Conservation (phyloP, 495 filamentous ascomycete species). For the Darksidea phi region DNA sequence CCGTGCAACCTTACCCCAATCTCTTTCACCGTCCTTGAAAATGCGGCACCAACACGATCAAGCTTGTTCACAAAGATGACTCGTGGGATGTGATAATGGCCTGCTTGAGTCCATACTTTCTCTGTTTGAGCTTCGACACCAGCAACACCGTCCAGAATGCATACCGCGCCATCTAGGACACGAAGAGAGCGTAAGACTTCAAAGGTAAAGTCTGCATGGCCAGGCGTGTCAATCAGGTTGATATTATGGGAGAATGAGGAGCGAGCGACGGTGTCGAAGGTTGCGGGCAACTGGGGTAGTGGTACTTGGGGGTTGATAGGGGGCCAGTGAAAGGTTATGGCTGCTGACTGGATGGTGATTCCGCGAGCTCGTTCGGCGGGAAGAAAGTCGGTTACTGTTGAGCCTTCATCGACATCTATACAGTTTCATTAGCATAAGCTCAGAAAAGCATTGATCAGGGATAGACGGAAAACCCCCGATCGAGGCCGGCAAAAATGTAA, state of each 20-base stretch:
- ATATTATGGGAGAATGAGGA: slow-evolving; percentile 58
- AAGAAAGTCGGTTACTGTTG: slow-evolving; percentile 96
- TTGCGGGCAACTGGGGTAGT: neutral
- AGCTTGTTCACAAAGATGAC: slow-evolving; percentile 95
- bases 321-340: slow-evolving; percentile 92
- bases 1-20: slow-evolving; percentile 73
- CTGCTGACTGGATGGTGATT: slow-evolving; percentile 97
- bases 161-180: slow-evolving; percentile 91
- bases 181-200: slow-evolving; percentile 92
- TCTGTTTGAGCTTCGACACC: slow-evolving; percentile 98
- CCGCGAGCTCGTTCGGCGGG: slow-evolving; percentile 90
- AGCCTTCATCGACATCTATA: slow-evolving; percentile 92
- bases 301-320: slow-evolving; percentile 28
- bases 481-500: no score
- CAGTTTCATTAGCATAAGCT: no score
- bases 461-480: no score
- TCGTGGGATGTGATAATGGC: slow-evolving; percentile 77
- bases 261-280: slow-evolving; percentile 2
- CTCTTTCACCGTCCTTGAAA: slow-evolving; percentile 81
- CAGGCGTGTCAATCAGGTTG: slow-evolving; percentile 96
- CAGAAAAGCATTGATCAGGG: neutral
- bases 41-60: slow-evolving; percentile 89
- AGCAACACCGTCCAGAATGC: slow-evolving; percentile 93
- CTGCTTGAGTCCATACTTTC: slow-evolving; percentile 91
- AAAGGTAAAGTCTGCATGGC: slow-evolving; percentile 97